phyloP scores from a whole-genome alignment of 441 rosid genomes.

The Kokia cookei region DNA sequence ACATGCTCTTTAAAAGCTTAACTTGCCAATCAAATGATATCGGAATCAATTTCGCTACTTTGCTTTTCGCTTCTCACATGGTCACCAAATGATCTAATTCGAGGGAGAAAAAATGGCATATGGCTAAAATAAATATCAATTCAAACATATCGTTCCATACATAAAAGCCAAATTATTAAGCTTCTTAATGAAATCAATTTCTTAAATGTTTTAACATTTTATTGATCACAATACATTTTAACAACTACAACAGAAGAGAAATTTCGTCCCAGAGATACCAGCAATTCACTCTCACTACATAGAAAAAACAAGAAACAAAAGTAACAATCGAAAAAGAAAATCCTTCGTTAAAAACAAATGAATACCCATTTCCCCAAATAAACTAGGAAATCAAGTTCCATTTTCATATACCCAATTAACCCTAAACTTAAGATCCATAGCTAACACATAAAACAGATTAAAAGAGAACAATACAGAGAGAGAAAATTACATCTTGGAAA shows the following conservation, averaged over 20 bases:
- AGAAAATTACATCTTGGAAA: conserved; percentile 72
- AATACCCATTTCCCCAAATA: background rate
- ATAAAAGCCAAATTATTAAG: background rate
- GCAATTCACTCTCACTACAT: background rate
- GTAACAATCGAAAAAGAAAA: background rate
- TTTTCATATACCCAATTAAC: background rate
- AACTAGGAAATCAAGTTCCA: background rate
- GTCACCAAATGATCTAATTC: background rate
- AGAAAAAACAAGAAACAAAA: background rate
- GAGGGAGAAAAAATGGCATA: background rate
- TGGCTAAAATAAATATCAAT: background rate
- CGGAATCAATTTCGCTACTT: too few species aligned
- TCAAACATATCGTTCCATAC: background rate
- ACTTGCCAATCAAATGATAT: background rate
- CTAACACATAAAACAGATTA: background rate
- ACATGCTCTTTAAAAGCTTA: background rate
- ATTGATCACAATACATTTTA: background rate
- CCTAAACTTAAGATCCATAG: background rate
- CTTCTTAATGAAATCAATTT: background rate
- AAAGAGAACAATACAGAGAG: background rate
- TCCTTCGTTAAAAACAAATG: background rate
- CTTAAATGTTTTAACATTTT: background rate
- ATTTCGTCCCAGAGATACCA: background rate
- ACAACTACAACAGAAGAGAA: background rate
- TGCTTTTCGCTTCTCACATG: background rate